A percentile compares a stretch with the other conserved stretches of the same genome.
These are phyloP conservation scores for Alternaria arbusti DNA, from an alignment of 2,329 filamentous ascomycete species.

Conservation along the genomic window DNA sequence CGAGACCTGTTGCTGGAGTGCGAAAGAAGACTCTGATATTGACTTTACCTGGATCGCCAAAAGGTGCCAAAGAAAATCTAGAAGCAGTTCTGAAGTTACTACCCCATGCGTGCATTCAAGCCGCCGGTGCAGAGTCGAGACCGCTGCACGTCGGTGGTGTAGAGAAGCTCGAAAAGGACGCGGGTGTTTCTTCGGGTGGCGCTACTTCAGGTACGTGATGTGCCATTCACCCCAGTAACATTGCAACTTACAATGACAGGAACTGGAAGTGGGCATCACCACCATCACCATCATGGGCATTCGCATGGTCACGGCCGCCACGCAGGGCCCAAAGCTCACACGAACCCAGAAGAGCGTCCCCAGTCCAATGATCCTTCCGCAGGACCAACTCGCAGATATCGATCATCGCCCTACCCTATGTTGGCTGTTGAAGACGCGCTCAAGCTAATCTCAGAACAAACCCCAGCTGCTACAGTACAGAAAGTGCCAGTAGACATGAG, in stretches of 20 bases:
- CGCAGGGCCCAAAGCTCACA: conserved; percentile 70
- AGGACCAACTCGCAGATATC: conserved; percentile 71
- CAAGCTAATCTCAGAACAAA: conserved; percentile 72
- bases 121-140: conserved; percentile 81
- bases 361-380: conserved; percentile 66
- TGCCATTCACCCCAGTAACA: neutral
- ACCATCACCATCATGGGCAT: conserved; percentile 59
- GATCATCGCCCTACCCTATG: conserved; percentile 92
- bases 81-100: conserved; percentile 87
- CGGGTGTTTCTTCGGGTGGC: conserved; percentile 57
- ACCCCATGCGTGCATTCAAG: conserved; percentile 92
- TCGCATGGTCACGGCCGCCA: conserved; percentile 60
- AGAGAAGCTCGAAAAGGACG: conserved; percentile 82
- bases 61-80: conserved; percentile 92
- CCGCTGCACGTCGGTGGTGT: conserved; percentile 79
- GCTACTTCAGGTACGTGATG: conserved; percentile 19
- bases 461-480: conserved; percentile 66
- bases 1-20: conserved; percentile 87
- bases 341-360: conserved; percentile 64
- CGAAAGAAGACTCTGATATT: conserved; percentile 81
- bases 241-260: conserved; percentile 11
- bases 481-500: conserved; percentile 66
- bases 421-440: conserved; percentile 83
- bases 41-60: conserved; percentile 92
- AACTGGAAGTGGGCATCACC: conserved; percentile 41